Conservation (phyloP, 2,329 filamentous ascomycete genomes). For the Akanthomyces lecanii region DNA sequence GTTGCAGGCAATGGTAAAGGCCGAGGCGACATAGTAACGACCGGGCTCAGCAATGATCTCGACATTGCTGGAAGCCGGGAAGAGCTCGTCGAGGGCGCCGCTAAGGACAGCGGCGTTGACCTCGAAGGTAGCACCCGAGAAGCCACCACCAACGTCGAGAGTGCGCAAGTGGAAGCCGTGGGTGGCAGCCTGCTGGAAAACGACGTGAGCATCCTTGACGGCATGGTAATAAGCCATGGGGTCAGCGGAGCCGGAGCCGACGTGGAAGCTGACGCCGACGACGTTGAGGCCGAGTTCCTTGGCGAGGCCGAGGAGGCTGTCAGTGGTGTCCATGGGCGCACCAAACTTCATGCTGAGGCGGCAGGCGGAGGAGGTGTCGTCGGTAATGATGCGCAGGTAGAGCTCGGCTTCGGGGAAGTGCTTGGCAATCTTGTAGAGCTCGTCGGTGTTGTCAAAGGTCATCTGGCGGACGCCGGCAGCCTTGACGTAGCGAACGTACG, state of each 20-base stretch:
- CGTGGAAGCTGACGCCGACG: conserved; percentile 95
- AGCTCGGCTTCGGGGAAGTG: conserved; percentile 86
- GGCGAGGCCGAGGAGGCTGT: conserved; percentile 72
- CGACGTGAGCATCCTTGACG: conserved; percentile 78
- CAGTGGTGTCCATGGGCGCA: conserved; percentile 77
- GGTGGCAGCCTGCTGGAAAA: conserved; percentile 78
- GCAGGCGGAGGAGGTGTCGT: conserved; percentile 92
- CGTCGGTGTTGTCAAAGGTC: conserved; percentile 98
- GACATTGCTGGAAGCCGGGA: conserved; percentile 67
- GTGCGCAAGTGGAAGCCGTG: conserved; percentile 80
- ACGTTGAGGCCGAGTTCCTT: conserved; percentile 82
- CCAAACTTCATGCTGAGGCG: conserved; percentile 97
- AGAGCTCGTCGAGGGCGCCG: conserved; percentile 78
- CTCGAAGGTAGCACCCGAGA: conserved; percentile 87
- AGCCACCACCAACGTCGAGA: conserved; percentile 91
- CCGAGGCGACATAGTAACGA: conserved; percentile 89
- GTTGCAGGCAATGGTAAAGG: conserved; percentile 93
- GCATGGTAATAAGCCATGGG: conserved; percentile 88
- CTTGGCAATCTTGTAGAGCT: conserved; percentile 96
- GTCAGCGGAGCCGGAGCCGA: conserved; percentile 93
- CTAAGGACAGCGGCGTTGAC: conserved; percentile 79
- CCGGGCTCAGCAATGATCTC: conserved; percentile 94
- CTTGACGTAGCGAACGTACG: conserved; percentile 88
- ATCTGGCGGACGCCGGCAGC: conserved; percentile 87
- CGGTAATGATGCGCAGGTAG: conserved; percentile 89